These are phyloP conservation scores for Fomitopsis pinicola DNA, from an alignment of 1,284 basidiomycete species.

Conservation along the genomic window DNA sequence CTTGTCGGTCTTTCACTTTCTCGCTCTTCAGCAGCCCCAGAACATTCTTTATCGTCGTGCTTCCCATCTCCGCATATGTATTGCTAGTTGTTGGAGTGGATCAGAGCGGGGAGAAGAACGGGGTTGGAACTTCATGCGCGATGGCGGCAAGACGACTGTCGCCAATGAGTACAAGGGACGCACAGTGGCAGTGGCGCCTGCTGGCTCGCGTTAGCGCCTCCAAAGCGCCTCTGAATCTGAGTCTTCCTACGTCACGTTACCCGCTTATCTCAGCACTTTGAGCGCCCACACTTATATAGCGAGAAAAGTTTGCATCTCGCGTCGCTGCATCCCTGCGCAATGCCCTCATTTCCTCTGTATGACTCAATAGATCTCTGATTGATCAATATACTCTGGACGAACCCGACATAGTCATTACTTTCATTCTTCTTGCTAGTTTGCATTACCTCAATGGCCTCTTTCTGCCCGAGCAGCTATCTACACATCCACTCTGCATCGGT, in stretches of 20 bases:
- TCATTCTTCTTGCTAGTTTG: background rate
- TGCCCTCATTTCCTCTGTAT: background rate
- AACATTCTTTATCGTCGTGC: constrained; percentile 40
- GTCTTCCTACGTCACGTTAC: no score
- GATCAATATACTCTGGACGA: background rate
- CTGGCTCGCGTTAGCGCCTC: no score
- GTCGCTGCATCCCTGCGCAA: background rate
- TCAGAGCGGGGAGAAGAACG: background rate
- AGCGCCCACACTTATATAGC: no score
- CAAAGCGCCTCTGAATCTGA: no score
- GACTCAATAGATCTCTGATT: background rate
- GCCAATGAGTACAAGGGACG: no score
- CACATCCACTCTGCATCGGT: constrained; percentile 30
- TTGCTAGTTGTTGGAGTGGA: background rate
- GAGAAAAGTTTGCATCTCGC: no score
- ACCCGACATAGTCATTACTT: background rate
- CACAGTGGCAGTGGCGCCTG: no score
- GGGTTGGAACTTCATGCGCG: no score
- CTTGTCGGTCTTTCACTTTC: constrained; percentile 71
- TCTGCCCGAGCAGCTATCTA: constrained; percentile 29
- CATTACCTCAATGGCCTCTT: constrained; percentile 20
- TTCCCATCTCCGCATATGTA: constrained; percentile 16
- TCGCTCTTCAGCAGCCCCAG: constrained; percentile 54
- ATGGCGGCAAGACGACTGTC: no score
- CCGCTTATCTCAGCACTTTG: no score